Base-by-base conservation (phyloP, 2,329 filamentous ascomycete genomes). In the Talaromyces sp. region DNA sequence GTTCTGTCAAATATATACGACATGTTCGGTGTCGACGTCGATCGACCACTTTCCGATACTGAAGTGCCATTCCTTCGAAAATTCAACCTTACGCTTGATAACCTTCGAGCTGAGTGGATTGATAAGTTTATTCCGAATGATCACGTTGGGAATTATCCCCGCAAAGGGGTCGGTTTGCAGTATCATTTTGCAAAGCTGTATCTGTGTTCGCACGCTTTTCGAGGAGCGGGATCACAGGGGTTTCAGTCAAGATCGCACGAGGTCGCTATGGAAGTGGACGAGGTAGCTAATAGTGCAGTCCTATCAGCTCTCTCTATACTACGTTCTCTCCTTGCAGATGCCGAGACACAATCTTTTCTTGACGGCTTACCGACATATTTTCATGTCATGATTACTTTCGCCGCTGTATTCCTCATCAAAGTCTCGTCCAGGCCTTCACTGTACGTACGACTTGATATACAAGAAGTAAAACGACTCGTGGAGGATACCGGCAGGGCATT, bases 171-270 rank as follows among this genome's bases (percentile, higher is more conserved):
- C 10, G 72, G 72, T 5, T 72, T 82, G 34, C 79, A 82, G 67
- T 81, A 79, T 62, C 75, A 82, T 61, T 83, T 82, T 70, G 81
- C 80, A 5, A 78, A 81, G 60, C 72, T 83, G 4, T 79, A 82
- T 56, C 73, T 83, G 5, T 78, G 78, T 53, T 81, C 81, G 2
- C 78, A 81, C 63, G 79, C 78, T 19, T 74, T 83, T 27, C 76
- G 80, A 7, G 78, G 79, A 6, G 56, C 64, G 0, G 64, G 25
- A 19, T 59, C 40, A 45, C 51, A 54, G 11, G 29, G 3, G 11
- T 36, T 36, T 54, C 51, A 53, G 5, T 67, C 51, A 34, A 72
- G 79, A 47, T 70, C 71, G 0, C 70, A 72, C n/a, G 73, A 75
- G 27, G 65, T 34, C 17, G 11, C 29, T 22, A 54, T 54, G n/a